Evolutionary conservation across 1,284 basidiomycete species (phyloP).

Genomic region (Anthracocystis setariae): DNA sequence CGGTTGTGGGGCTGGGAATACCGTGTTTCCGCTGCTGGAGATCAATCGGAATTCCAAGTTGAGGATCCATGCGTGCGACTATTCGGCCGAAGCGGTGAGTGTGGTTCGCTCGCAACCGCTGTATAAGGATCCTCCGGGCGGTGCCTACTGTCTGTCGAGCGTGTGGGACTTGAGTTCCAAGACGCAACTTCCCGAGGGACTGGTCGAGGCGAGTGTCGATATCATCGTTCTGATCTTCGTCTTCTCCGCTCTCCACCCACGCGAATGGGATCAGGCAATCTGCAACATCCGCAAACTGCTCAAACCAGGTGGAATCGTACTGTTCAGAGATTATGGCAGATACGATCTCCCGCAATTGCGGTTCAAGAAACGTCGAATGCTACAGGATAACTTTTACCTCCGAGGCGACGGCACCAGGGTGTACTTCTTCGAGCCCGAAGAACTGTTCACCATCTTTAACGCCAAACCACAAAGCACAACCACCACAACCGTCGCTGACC

Average conservation of each 20-base stretch:
- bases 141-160: slow-evolving; percentile 75
- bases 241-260: slow-evolving; percentile 89
- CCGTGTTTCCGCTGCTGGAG: slow-evolving; percentile 86
- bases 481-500: slow-evolving; percentile 6
- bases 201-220: slow-evolving; percentile 75
- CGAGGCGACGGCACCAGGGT: slow-evolving; percentile 90
- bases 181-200: slow-evolving; percentile 33
- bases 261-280: slow-evolving; percentile 88
- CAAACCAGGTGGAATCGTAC: slow-evolving; percentile 84
- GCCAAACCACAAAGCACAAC: slow-evolving; percentile 38
- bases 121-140: slow-evolving; percentile 20
- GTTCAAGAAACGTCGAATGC: slow-evolving; percentile 85
- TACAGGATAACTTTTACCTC: slow-evolving; percentile 80
- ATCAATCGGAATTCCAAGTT: slow-evolving; percentile 85
- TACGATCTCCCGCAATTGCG: slow-evolving; percentile 88
- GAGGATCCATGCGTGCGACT: slow-evolving; percentile 84
- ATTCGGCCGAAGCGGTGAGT: slow-evolving; percentile 85
- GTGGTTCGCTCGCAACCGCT: slow-evolving; percentile 75
- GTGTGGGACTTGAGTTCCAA: slow-evolving; percentile 86
- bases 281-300: slow-evolving; percentile 81
- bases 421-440: slow-evolving; percentile 63
- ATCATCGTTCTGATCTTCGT: slow-evolving; percentile 94
- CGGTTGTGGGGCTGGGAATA: slow-evolving; percentile 77
- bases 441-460: slow-evolving; percentile 59
- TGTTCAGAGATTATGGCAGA: slow-evolving; percentile 93